Percentiles rank a stretch among this genome's conserved stretches.
Conservation (phyloP, 2,329 filamentous ascomycete species). For the Scytalidium sp. region DNA sequence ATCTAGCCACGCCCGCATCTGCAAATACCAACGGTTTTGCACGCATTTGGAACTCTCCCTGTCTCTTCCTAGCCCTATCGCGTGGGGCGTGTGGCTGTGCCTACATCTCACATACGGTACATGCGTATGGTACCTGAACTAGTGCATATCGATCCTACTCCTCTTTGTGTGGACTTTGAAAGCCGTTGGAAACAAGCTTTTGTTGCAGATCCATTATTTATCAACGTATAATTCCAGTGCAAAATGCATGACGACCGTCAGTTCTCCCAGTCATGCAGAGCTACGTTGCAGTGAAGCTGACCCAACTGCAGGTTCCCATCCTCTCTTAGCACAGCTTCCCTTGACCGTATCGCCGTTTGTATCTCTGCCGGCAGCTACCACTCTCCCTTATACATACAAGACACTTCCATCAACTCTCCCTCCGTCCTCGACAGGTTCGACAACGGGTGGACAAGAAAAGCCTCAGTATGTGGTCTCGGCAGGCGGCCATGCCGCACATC, state of each 20-base stretch:
- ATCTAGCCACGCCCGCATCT: neutral
- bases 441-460: constrained; percentile 41
- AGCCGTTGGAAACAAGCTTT: neutral
- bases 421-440: constrained; percentile 59
- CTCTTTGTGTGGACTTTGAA: neutral
- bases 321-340: constrained; percentile 86
- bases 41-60: too few relatives aligned
- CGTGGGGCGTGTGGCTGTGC: neutral
- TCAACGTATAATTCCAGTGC: too few relatives aligned
- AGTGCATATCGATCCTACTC: neutral
- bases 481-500: constrained; percentile 79
- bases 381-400: constrained; percentile 94
- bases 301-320: constrained; percentile 65
- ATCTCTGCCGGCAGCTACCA: constrained; percentile 82
- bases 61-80: neutral
- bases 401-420: constrained; percentile 84
- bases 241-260: constrained; percentile 28
- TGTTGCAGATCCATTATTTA: neutral
- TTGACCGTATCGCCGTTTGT: constrained; percentile 94
- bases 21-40: too few relatives aligned
- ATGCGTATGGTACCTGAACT: neutral
- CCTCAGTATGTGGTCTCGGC: constrained; percentile 73
- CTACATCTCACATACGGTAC: neutral
- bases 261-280: constrained; percentile 1
- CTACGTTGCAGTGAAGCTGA: constrained; percentile 1